These are phyloP conservation scores for Linaria vulgaris DNA, from an alignment of 257 asterid species.

Conservation along the genomic window DNA sequence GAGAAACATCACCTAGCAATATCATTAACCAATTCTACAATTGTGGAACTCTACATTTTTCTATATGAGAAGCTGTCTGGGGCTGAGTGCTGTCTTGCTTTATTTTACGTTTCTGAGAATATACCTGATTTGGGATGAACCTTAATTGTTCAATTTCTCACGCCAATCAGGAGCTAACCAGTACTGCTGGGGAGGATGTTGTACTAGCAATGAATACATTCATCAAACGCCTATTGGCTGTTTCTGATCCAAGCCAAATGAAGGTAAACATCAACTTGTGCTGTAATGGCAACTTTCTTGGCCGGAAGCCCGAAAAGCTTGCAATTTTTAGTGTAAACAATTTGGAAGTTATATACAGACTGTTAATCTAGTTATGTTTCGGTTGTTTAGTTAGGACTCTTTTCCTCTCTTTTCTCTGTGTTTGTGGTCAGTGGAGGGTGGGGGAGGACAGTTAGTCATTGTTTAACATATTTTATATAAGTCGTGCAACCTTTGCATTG, in stretches of 20 bases:
- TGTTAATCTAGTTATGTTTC: background rate
- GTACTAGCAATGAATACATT: conserved; percentile 91
- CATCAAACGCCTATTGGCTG: conserved; percentile 86
- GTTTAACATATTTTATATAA: conserved; percentile 4
- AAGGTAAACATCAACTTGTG: conserved; percentile 50
- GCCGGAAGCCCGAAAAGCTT: background rate
- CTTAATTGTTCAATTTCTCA: conserved; percentile 20
- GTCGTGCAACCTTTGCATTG: background rate
- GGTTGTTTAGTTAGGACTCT: background rate
- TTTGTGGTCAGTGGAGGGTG: no score
- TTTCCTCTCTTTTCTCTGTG: background rate
- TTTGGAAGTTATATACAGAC: conserved; percentile 4
- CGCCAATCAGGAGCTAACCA: conserved; percentile 76
- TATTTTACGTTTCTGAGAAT: conserved; percentile 16
- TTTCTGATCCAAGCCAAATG: conserved; percentile 90
- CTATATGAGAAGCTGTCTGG: background rate
- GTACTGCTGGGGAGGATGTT: conserved; percentile 93
- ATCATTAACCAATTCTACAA: conserved; percentile 21
- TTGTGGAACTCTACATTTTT: conserved; percentile 9
- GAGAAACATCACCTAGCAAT: background rate
- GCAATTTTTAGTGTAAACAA: background rate
- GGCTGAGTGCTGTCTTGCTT: background rate
- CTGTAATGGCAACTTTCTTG: conserved; percentile 11
- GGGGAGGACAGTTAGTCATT: no score
- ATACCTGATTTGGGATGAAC: background rate